Evolutionary conservation across 176 grass and related monocot species (phyloP).

Genomic region (Avena sativa): DNA sequence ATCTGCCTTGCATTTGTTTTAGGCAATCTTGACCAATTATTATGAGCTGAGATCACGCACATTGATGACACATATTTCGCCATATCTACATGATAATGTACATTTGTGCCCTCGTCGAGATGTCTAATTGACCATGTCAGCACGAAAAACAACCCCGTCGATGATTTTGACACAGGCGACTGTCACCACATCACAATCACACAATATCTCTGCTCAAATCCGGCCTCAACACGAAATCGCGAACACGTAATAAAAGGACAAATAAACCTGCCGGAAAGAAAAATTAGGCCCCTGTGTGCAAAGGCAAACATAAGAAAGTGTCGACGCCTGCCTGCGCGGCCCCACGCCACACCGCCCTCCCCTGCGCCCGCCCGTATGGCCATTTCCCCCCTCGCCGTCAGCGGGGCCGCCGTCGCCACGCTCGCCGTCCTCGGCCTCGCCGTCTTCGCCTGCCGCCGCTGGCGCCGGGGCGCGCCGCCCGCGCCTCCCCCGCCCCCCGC

Average conservation of each 20-base stretch:
- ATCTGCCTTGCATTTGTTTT: too few relatives aligned
- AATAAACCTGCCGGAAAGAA: not conserved
- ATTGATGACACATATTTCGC: too few relatives aligned
- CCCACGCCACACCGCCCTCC: not conserved
- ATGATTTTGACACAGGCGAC: not conserved
- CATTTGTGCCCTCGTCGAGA: not conserved
- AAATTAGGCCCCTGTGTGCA: not conserved
- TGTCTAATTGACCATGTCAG: not conserved
- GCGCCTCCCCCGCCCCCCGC: not conserved
- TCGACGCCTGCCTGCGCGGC: slow-evolving; percentile 6
- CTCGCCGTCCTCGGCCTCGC: slow-evolving; percentile 50
- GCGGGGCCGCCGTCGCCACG: slow-evolving; percentile 31
- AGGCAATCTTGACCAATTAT: too few relatives aligned
- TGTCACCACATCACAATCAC: not conserved
- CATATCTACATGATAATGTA: not conserved
- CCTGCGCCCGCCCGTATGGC: slow-evolving; percentile 2
- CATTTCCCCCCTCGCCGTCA: slow-evolving; percentile 37
- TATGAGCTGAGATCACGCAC: too few relatives aligned
- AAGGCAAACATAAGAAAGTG: not conserved
- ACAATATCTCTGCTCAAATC: not conserved
- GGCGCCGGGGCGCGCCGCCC: slow-evolving; percentile 8
- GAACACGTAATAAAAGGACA: not conserved
- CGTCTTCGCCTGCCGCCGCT: slow-evolving; percentile 45
- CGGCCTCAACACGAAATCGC: not conserved
- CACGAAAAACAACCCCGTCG: not conserved